phyloP scores from a whole-genome alignment of 2,329 filamentous ascomycete species.

The Alternaria sp. region DNA sequence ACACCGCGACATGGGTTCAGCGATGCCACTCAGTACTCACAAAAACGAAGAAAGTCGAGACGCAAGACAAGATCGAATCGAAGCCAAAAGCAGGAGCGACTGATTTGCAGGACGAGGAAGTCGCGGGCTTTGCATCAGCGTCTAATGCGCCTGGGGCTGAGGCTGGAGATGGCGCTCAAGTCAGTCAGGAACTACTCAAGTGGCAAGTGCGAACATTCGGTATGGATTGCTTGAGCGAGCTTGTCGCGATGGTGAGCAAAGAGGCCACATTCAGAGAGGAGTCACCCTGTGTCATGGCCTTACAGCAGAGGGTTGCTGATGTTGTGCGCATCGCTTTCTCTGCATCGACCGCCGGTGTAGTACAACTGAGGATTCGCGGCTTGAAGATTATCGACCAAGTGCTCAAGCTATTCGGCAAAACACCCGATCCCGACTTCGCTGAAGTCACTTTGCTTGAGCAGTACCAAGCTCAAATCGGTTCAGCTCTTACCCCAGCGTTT shows the following conservation, averaged over 20 bases:
- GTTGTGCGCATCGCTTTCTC: slow-evolving; percentile 97
- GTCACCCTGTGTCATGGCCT: slow-evolving; percentile 74
- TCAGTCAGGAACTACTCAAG: slow-evolving; percentile 81
- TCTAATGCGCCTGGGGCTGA: slow-evolving; percentile 61
- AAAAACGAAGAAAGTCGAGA: slow-evolving; percentile 77
- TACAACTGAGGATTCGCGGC: slow-evolving; percentile 88
- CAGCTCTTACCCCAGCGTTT: slow-evolving; percentile 93
- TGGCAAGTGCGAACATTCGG: slow-evolving; percentile 97
- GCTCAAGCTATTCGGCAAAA: slow-evolving; percentile 93
- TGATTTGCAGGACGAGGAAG: slow-evolving; percentile 95
- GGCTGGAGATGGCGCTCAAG: slow-evolving; percentile 45
- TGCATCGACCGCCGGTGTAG: slow-evolving; percentile 90
- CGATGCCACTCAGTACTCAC: slow-evolving; percentile 88
- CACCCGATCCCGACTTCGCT: slow-evolving; percentile 95
- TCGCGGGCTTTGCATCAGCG: slow-evolving; percentile 89
- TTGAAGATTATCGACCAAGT: slow-evolving; percentile 93
- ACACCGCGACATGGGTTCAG: slow-evolving; percentile 85
- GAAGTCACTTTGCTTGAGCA: slow-evolving; percentile 96
- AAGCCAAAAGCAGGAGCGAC: slow-evolving; percentile 61
- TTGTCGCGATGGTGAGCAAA: slow-evolving; percentile 79
- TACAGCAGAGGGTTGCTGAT: slow-evolving; percentile 86
- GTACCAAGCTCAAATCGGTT: slow-evolving; percentile 98
- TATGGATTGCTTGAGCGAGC: slow-evolving; percentile 84
- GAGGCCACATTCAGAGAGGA: slow-evolving; percentile 79
- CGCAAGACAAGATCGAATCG: slow-evolving; percentile 56